Percentiles rank a stretch among this genome's conserved stretches.
These are phyloP conservation scores for Aspergillus japonicus DNA, from an alignment of 2,329 filamentous ascomycete genomes.

Conservation along the genomic window DNA sequence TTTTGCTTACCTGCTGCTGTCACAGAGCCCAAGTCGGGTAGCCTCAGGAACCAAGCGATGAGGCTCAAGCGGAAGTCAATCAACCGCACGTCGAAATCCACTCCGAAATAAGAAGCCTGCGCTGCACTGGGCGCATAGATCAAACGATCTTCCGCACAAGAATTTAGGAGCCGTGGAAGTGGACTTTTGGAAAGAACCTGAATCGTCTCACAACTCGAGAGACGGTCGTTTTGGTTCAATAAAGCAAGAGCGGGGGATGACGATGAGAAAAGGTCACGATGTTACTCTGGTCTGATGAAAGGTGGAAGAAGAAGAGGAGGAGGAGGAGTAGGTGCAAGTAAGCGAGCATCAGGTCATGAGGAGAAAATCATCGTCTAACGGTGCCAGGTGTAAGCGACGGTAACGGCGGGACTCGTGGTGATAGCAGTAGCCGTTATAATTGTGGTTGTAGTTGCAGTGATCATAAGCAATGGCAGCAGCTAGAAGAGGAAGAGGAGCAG, in stretches of 20 bases:
- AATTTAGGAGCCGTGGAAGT: not conserved
- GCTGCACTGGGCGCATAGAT: conserved; percentile 6
- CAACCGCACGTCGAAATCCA: conserved; percentile 3
- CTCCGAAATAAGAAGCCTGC: not conserved
- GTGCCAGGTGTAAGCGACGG: not conserved
- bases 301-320: conserved; percentile 1
- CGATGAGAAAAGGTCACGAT: conserved; percentile 3
- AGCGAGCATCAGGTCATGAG: not conserved
- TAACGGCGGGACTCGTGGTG: not conserved
- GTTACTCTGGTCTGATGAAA: not conserved
- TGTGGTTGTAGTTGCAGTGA: not conserved
- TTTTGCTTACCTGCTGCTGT: conserved; percentile 7
- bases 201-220: not conserved
- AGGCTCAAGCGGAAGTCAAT: conserved; percentile 5
- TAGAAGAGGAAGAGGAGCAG: not conserved
- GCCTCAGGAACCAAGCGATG: conserved; percentile 4
- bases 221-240: not conserved
- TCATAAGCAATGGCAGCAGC: not conserved
- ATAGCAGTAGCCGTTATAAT: not conserved
- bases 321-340: not conserved
- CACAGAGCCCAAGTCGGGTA: conserved; percentile 3
- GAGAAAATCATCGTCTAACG: conserved; percentile 7
- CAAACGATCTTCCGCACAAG: conserved; percentile 1
- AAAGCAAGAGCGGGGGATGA: not conserved
- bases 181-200: not conserved